phyloP scores from a whole-genome alignment of 441 rosid genomes.

The Eutrema salsugineum region DNA sequence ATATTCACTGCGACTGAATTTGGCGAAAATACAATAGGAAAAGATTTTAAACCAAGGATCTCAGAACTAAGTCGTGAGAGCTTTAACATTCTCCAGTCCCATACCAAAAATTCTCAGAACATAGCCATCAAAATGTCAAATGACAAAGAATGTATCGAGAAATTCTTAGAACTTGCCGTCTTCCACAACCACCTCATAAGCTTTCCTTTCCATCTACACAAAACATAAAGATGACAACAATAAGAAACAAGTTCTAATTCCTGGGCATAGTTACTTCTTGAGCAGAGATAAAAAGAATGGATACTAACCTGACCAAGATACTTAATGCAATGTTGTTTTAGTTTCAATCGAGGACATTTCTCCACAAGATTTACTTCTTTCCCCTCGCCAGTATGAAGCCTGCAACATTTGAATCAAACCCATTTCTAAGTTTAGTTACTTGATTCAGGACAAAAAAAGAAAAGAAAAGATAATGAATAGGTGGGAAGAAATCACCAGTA shows the following conservation, averaged over 20 bases:
- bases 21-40: no score
- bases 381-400: slow-evolving; percentile 98
- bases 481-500: slow-evolving; percentile 60
- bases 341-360: slow-evolving; percentile 66
- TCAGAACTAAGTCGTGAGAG: no score
- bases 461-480: neutral
- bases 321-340: slow-evolving; percentile 91
- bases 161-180: slow-evolving; percentile 57
- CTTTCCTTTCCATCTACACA: slow-evolving; percentile 59
- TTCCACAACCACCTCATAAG: slow-evolving; percentile 52
- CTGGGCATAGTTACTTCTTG: neutral
- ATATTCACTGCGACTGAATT: no score
- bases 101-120: no score
- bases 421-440: slow-evolving; percentile 16
- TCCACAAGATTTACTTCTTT: slow-evolving; percentile 71
- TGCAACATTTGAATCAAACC: slow-evolving; percentile 34
- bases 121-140: no score
- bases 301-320: slow-evolving; percentile 87
- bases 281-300: neutral
- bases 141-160: no score
- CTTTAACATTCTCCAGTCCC: no score
- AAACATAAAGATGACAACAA: neutral
- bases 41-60: no score
- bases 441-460: neutral
- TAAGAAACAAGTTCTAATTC: neutral